Base-by-base conservation (phyloP, 2,329 filamentous ascomycete species). In the Exophiala spinifera region DNA sequence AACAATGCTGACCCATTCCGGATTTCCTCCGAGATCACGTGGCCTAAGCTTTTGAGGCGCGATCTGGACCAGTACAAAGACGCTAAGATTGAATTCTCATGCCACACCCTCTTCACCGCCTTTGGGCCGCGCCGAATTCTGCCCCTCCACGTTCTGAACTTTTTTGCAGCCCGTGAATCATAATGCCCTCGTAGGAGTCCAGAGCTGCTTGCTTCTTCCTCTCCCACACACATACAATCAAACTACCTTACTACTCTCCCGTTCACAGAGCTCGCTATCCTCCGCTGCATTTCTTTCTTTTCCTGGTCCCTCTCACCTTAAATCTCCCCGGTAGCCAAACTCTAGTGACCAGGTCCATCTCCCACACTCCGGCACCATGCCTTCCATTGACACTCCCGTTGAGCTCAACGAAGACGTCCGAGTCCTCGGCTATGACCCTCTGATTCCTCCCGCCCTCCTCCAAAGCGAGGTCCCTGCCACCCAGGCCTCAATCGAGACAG, bases 381-480 rank as follows among this genome's bases (percentile, higher is more conserved):
- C 57, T 33, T 59, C 49, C 49, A 53, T 53, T 49, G 63, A 62
- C 47, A 39, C 52, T 51, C 55, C 61, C 20, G 47, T 53, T 49
- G 55, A 59, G 51, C 15, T 57, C 37, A 60, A 49, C 36, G 62
- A 64, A 52, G 62, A 64, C 40, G 57, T 60, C 25, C 57, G 62
- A 89, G 87, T 91, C 72, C 86, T 87, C 60, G 92, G 92, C 65
- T 92, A 95, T 81, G 96, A 95, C 71, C 92, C 89, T 66, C 79
- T 99, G 63, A 96, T 90, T 13, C 86, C 94, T 5, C 94, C 94
- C 59, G 89, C 96, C 68, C 85, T 99, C 61, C 89, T 99, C 57
- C 92, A 97, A 73, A 88, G 92, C 79, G 91, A 97, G 72, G 92
- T 99, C 66, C 76, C 81, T 31, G 80, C 83, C 62, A 63, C 73